A percentile compares a stretch with the other conserved stretches of the same genome.
Evolutionary conservation across 306 rosid genomes (phyloP).

Genomic region (Prunus salicina): DNA sequence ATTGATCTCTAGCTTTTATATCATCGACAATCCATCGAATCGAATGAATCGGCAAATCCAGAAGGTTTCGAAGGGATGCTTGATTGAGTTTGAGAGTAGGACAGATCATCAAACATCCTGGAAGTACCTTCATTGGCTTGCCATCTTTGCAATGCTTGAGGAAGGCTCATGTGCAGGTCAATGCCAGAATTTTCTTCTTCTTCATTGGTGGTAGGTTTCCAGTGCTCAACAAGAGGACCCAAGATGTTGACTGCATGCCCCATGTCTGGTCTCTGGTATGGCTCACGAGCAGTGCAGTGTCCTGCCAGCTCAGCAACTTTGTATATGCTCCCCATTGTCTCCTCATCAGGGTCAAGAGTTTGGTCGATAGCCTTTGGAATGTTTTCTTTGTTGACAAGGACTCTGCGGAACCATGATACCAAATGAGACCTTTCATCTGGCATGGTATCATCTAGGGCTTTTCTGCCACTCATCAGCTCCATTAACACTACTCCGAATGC

Average conservation of each 20-base stretch:
- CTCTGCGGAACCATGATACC: slow-evolving; percentile 86
- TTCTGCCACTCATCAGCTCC: slow-evolving; percentile 82
- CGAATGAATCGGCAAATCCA: slow-evolving; percentile 69
- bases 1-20: background rate
- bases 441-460: slow-evolving; percentile 65
- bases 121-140: slow-evolving; percentile 94
- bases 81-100: slow-evolving; percentile 68
- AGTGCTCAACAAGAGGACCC: slow-evolving; percentile 77
- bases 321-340: slow-evolving; percentile 83
- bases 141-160: slow-evolving; percentile 83
- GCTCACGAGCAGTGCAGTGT: slow-evolving; percentile 86
- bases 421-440: slow-evolving; percentile 84
- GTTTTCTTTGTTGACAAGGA: slow-evolving; percentile 69
- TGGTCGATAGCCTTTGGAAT: slow-evolving; percentile 85
- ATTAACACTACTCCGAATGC: slow-evolving; percentile 89
- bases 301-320: slow-evolving; percentile 85
- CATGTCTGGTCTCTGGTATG: slow-evolving; percentile 90
- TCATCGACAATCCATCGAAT: slow-evolving; percentile 76
- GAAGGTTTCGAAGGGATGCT: slow-evolving; percentile 82
- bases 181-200: slow-evolving; percentile 68
- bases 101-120: slow-evolving; percentile 53
- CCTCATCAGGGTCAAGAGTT: slow-evolving; percentile 70
- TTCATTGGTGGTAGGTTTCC: slow-evolving; percentile 67
- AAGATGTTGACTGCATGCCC: slow-evolving; percentile 81
- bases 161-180: slow-evolving; percentile 72